Base-by-base conservation (phyloP, 225 moss, liverwort and hornwort species). In the Lunularia cruciata region DNA sequence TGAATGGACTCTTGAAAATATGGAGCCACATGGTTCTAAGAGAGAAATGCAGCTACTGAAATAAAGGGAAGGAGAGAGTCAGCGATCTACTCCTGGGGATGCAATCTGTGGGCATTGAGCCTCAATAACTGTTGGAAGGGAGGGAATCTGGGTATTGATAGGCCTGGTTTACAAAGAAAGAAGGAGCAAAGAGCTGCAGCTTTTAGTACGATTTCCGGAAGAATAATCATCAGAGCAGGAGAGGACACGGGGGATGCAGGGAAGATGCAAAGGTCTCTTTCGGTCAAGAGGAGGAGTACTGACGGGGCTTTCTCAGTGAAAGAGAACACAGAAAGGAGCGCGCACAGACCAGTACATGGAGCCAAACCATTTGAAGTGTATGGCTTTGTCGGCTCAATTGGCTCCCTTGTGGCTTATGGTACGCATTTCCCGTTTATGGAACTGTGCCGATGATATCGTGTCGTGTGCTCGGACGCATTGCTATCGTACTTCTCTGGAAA, bases 331-430 rank as follows among this genome's bases (percentile, higher is more conserved):
- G 56, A 53, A 57, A 42, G 63, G 18, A 57, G 68, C 18, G 48
- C 51, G 25, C 45, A 49, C 3, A 69, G 38, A 35, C 79, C 79
- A 9, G 47, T 75, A 25, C 76, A 58, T 67, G 92, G 92, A 27
- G 96, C 92, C 16, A 98, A 98, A 68, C 92, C 96, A 6, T 84
- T 87, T 26, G 96, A 98, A 81, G 96, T 98, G 0, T 92, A 98
- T 71, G 96, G 96, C 18, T 98, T 98, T 77, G 92, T 90, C 27
- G 92, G 96, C 20, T 92, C 92, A 2, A 92, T 90, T 67, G 89
- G 90, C 31, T 89, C 96, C 9, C 77, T 90, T 0, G 92, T 93
- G 43, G 87, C 83, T 0, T 89, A 85, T 38, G 64, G 86, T 87
- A 75, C 6, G 11, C 18, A 46, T 39, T 51, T 19, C n/a, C 4